Base-by-base conservation (phyloP, 2,329 filamentous ascomycete genomes). In the Alternaria brassicicola region DNA sequence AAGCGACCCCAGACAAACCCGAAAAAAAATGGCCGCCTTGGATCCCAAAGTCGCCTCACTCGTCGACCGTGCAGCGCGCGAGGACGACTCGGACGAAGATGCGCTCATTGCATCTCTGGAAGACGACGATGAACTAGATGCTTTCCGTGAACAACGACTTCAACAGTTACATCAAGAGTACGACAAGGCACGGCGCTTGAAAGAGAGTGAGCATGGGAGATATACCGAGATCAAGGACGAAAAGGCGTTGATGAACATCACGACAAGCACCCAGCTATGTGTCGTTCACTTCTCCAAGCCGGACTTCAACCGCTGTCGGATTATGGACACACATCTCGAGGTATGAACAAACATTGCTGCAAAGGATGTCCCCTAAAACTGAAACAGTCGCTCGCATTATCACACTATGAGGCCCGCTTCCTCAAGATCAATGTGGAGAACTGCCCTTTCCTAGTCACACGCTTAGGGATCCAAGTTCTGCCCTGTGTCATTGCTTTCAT, bases 281-380 rank as follows among this genome's bases (percentile, higher is more conserved):
- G 79, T 88, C 1, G 83, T 88, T 23, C 86, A 89, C 70, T 89
- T 89, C 73, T 86, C 84, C 72, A 87, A 88, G 68, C 81, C 85
- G 3, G 86, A 88, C 68, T 89, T 89, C 73, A 80, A 82, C 19
- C 82, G 86, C 53, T 89, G 86, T 74, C 76, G 78, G 10, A 82
- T 86, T 53, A 89, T 89, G 86, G 86, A 88, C 69, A 78, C 78
- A 47, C 85, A 86, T 71, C 78, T 88, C 10, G 78, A 82, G 47
- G 76, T 81, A 54, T 62, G 70, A 65, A 21, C 17, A 23, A 47
- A 23, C 15, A 15, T 19, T 42, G 5, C 15, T 45, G 19, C 17
- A 6, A 19, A 39, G 17, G 51, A 19, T 2, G 13, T 31, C 6
- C 25, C 19, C 46, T 55, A n/a, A 54, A 23, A 33, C 39, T 25